phyloP scores from a whole-genome alignment of 306 rosid species.

The Abrus precatorius region DNA sequence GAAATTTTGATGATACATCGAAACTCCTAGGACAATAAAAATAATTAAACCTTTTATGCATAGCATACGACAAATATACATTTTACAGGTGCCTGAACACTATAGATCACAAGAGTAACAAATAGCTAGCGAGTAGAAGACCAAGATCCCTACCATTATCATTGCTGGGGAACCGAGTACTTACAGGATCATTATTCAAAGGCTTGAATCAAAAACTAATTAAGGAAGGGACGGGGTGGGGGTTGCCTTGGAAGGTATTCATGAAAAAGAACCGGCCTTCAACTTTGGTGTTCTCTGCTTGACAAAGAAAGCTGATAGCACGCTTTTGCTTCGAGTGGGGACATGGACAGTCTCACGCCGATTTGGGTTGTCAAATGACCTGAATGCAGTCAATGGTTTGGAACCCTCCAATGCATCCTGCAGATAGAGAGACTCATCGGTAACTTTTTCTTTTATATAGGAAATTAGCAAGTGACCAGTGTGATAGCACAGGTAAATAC shows the following conservation, averaged over 20 bases:
- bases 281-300: slow-evolving; percentile 74
- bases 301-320: slow-evolving; percentile 88
- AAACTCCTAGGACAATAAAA: slow-evolving; percentile 9
- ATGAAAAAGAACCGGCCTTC: slow-evolving; percentile 68
- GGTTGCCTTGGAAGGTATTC: slow-evolving; percentile 46
- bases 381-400: slow-evolving; percentile 67
- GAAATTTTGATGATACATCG: slow-evolving; percentile 5
- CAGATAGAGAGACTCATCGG: slow-evolving; percentile 24
- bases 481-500: neutral
- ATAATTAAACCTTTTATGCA: neutral
- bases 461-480: neutral
- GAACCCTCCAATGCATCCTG: slow-evolving; percentile 80
- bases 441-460: slow-evolving; percentile 17
- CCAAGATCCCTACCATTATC: slow-evolving; percentile 49
- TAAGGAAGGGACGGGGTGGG: slow-evolving; percentile 3
- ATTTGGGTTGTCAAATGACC: slow-evolving; percentile 79
- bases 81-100: slow-evolving; percentile 41
- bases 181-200: slow-evolving; percentile 64
- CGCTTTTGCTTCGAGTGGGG: slow-evolving; percentile 89
- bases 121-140: slow-evolving; percentile 32
- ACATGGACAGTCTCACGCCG: slow-evolving; percentile 63
- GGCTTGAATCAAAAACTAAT: slow-evolving; percentile 43
- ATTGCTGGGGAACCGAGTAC: slow-evolving; percentile 45
- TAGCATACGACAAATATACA: slow-evolving; percentile 38
- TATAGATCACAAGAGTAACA: slow-evolving; percentile 37